Evolutionary conservation across 495 filamentous ascomycete species (phyloP), one percentile per base, ranked within the genome.

Genomic region (Penicillium tannophilum): DNA sequence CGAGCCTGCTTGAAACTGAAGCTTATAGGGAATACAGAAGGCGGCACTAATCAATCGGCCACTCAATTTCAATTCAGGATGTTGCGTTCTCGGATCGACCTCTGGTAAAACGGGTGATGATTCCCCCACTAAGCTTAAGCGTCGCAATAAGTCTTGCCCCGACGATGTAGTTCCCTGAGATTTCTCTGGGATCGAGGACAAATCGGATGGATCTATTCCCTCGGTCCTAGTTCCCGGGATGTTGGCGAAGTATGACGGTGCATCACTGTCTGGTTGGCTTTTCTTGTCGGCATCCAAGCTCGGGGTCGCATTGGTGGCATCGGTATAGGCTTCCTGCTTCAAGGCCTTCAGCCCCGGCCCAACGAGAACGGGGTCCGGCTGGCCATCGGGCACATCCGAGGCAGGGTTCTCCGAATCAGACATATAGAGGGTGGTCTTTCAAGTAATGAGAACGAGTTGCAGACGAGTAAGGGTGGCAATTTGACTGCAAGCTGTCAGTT

Each of bases 11-110:
- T 79, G 80, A 56, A 86, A 89, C 26, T 83, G 80, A 41, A 93
- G 64, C 36, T 86, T 84, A 72, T 94, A 88, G 9, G 93, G 92
- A 23, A 94, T 86, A 63, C 86, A 91, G 67, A 93, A 93, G 20
- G 90, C 90, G 17, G 88, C 92, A 46, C 90, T 94, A 61, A 97
- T 94, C 58, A 96, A 82, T 57, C 88, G 85, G 2, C 92, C 91
- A 45, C 86, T 93, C 46, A 97, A 80, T 45, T 82, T 78, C 19
- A 97, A 72, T 35, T 80, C 80, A 3, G 89, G 88, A 67, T 90
- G 83, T 41, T 84, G 81, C 44, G 79, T 76, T 61, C 83, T 80
- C 16, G 84, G 83, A 61, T 88, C 82, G 4, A 76, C 71, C 55
- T 87, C 73, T 16, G 84, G 82, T 36, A 82, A 76, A 31, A 70